Evolutionary conservation across 129 eudicot genomes (phyloP).

Genomic region (Solidago caesia): DNA sequence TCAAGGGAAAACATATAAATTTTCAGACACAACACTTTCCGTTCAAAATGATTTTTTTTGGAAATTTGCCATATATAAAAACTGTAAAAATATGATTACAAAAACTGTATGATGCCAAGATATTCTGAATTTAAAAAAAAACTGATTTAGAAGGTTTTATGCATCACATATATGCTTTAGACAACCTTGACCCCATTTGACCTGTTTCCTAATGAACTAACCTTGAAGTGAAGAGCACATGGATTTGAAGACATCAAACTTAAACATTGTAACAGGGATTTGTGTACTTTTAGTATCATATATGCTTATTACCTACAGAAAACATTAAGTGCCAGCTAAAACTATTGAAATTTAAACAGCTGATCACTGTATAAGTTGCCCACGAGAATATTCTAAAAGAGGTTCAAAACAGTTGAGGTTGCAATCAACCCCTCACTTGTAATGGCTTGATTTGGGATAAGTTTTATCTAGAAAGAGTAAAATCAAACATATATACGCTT

Average conservation of each 20-base stretch:
- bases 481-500: too few relatives aligned
- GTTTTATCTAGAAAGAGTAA: too few relatives aligned
- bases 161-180: background rate
- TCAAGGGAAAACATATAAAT: too few relatives aligned
- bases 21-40: background rate
- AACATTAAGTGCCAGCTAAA: slow-evolving; percentile 3
- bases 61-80: background rate
- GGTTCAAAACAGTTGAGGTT: too few relatives aligned
- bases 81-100: background rate
- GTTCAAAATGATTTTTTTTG: background rate
- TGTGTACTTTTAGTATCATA: background rate
- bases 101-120: background rate
- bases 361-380: slow-evolving; percentile 6
- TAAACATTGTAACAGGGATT: slow-evolving; percentile 1
- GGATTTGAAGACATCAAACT: slow-evolving; percentile 8
- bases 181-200: background rate
- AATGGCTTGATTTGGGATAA: too few relatives aligned
- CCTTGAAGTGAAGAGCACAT: too few relatives aligned
- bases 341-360: slow-evolving; percentile 6
- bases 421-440: too few relatives aligned
- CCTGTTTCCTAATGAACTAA: background rate
- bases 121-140: background rate
- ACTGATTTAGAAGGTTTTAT: background rate
- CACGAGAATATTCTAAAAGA: slow-evolving; percentile 2
- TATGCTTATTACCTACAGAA: slow-evolving; percentile 20